Evolutionary conservation across 208 protist species (phyloP).

Genomic region (Crithidia mellificae): DNA sequence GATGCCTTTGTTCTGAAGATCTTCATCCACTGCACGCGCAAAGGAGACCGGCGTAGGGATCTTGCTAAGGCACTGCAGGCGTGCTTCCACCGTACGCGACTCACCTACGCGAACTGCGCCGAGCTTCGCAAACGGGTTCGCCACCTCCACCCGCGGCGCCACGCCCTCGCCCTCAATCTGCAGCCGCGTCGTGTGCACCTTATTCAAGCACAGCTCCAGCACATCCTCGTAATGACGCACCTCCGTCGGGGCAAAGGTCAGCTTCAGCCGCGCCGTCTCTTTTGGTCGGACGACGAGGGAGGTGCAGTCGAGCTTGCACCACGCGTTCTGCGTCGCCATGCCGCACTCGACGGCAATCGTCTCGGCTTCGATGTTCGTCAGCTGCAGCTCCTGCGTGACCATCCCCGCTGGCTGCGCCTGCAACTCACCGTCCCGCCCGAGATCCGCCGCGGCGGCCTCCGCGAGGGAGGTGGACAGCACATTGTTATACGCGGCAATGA

Average conservation of each 20-base stretch:
- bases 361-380: constrained; percentile 92
- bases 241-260: constrained; percentile 90
- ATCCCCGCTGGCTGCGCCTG: not conserved
- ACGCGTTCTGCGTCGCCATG: constrained; percentile 74
- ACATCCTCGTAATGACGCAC: constrained; percentile 83
- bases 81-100: constrained; percentile 58
- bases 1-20: constrained; percentile 74
- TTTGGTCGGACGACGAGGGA: constrained; percentile 87
- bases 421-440: not conserved
- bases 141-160: constrained; percentile 86
- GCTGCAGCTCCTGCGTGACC: constrained; percentile 50
- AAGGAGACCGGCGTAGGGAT: constrained; percentile 85
- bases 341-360: constrained; percentile 84
- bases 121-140: constrained; percentile 78
- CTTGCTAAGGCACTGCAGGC: constrained; percentile 87
- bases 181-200: constrained; percentile 79
- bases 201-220: constrained; percentile 94
- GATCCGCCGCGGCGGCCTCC: not conserved
- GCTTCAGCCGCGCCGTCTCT: constrained; percentile 60
- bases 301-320: constrained; percentile 84
- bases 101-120: constrained; percentile 87
- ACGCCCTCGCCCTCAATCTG: constrained; percentile 91
- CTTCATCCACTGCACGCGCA: constrained; percentile 51
- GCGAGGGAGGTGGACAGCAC: constrained; percentile 10
- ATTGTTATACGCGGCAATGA: constrained; percentile 72